Conservation (phyloP, 78 protist genomes). For the Planoprotostelium fungivorum region DNA sequence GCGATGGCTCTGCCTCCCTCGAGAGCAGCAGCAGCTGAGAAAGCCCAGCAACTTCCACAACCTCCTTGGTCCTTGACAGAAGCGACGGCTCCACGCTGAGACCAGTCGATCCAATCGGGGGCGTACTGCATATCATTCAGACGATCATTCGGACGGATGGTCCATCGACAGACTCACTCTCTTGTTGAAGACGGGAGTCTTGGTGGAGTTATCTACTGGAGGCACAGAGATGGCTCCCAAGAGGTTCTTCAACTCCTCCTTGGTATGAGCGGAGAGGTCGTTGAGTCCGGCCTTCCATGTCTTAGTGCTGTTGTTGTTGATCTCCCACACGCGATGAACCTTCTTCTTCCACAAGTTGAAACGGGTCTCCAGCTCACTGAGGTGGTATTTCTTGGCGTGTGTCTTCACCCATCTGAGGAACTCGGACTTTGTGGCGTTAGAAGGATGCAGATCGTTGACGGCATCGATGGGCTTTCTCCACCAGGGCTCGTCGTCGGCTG, state of each 20-base stretch:
- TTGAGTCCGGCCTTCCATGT: not conserved
- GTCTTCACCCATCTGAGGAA: not conserved
- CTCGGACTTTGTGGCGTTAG: not conserved
- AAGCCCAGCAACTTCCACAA: not conserved
- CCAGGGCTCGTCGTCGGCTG: not conserved
- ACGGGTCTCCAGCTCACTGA: not conserved
- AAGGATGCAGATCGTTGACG: not conserved
- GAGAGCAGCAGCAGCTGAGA: not conserved
- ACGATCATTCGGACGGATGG: not conserved
- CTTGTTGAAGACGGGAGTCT: not conserved
- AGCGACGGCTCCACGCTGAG: not conserved
- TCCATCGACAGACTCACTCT: not conserved
- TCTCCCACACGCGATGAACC: not conserved
- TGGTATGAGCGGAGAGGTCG: not conserved
- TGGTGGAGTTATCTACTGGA: not conserved
- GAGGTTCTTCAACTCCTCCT: not conserved
- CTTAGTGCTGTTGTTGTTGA: not conserved
- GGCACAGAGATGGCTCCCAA: not conserved
- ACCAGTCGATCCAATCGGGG: not conserved
- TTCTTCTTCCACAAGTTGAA: not conserved
- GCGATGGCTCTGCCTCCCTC: not conserved
- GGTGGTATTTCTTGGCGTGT: not conserved
- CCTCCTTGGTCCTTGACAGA: not conserved
- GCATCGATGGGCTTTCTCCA: not conserved
- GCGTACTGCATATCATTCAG: not conserved